Conservation (phyloP, 768 basidiomycete genomes). For the Rhodosporidiobolus odoratus region DNA sequence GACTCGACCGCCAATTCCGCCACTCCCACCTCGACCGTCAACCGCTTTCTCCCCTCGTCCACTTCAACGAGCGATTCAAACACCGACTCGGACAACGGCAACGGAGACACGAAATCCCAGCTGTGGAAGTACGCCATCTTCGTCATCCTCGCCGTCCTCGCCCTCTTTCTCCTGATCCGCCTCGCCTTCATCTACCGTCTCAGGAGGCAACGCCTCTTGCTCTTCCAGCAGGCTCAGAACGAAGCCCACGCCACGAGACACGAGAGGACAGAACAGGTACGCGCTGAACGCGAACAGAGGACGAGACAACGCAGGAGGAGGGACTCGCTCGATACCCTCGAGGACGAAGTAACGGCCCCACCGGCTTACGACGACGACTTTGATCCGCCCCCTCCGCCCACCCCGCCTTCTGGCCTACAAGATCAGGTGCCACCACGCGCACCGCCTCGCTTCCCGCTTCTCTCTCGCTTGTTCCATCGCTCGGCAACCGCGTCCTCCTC, state of each 20-base stretch:
- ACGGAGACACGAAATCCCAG: neutral
- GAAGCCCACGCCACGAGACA: neutral
- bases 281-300: neutral
- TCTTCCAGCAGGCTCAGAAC: neutral
- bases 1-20: neutral
- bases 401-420: no score
- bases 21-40: neutral
- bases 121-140: conserved; percentile 28
- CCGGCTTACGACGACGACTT: no score
- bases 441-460: neutral
- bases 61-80: neutral
- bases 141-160: conserved; percentile 14
- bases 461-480: neutral
- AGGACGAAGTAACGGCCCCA: no score
- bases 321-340: no score
- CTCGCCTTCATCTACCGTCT: conserved; percentile 6
- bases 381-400: no score
- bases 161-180: conserved; percentile 4
- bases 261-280: neutral
- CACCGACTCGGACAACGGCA: neutral
- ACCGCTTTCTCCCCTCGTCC: neutral
- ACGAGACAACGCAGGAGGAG: neutral
- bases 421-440: no score
- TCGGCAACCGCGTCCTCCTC: neutral
- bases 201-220: neutral